These are phyloP conservation scores for Salinomyces thailandicus DNA, from an alignment of 2,329 filamentous ascomycete genomes.

Conservation along the genomic window DNA sequence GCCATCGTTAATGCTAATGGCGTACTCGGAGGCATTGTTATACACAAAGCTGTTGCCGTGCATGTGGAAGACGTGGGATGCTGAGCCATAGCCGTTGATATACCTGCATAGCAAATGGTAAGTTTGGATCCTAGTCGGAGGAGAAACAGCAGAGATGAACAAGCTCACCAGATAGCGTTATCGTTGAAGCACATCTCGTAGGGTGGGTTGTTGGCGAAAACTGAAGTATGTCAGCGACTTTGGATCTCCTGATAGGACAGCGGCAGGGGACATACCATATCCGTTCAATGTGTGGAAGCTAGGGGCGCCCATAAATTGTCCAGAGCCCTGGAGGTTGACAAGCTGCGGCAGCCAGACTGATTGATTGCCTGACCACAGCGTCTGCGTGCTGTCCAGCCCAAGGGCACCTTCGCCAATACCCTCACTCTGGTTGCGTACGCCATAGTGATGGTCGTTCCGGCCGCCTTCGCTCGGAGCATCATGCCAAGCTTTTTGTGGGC, in stretches of 20 bases:
- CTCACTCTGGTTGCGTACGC: background rate
- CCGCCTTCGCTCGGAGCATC: background rate
- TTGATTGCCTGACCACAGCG: conserved; percentile 11
- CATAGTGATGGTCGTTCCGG: background rate
- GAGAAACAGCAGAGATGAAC: too few relatives aligned
- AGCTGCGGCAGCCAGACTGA: conserved; percentile 16
- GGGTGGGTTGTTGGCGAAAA: conserved; percentile 21
- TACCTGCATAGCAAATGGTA: too few relatives aligned
- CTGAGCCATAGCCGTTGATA: conserved; percentile 16
- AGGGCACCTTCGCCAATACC: background rate
- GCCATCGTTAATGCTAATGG: conserved; percentile 16
- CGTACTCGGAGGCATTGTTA: conserved; percentile 7
- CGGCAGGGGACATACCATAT: too few relatives aligned
- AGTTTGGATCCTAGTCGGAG: too few relatives aligned
- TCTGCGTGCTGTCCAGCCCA: conserved; percentile 1
- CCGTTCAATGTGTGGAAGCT: conserved; percentile 8
- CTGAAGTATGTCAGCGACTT: too few relatives aligned
- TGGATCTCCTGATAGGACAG: too few relatives aligned
- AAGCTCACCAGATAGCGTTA: conserved; percentile 23
- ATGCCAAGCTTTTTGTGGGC: too few relatives aligned
- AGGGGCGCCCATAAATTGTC: conserved; percentile 10
- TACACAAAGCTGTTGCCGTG: conserved; percentile 20
- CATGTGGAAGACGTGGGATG: conserved; percentile 23
- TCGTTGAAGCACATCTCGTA: conserved; percentile 24
- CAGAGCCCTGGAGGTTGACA: conserved; percentile 11